Evolutionary conservation across 2,329 filamentous ascomycete genomes (phyloP), one percentile per base, ranked within the genome.

Genomic region (Purpureocillium lavendulum): DNA sequence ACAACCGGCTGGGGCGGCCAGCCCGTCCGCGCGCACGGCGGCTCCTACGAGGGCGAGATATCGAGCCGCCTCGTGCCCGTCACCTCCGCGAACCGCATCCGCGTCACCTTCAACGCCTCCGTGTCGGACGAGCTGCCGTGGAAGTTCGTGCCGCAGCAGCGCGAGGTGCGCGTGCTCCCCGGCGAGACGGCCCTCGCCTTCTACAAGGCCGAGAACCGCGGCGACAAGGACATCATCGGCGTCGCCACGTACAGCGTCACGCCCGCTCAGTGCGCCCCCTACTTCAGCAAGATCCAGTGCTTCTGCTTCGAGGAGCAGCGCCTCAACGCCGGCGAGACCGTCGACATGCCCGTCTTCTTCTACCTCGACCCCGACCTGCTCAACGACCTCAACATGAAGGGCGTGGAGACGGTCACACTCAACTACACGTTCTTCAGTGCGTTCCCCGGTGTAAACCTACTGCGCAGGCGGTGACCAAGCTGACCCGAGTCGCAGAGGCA

Each of bases 341-440:
- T 98, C 39, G 92, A 98, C 61, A 98, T 98, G 94, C 94, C 92
- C 0, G 94, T 98, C 1, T 98, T 98, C 64, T 98, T 98, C 66
- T 98, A 97, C 63, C 84, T 98, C 49, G 92, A 98, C 57, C 92
- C 92, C 1, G 92, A 97, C 57, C 82, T 98, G 66, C 73, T 90
- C 43, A 89, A 84, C 51, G 92, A 98, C 62, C 69, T 90, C 38
- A 89, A 84, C 48, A 97, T 96, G 90, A 86, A 77, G 64, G 85
- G 84, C 0, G 87, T 98, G 46, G 87, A 96, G 66, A 95, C 89
- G 2, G 88, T 98, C 40, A 98, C 92, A 28, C 64, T 98, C 55
- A 94, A 83, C 51, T 98, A 98, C 66, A 98, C 92, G 0, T 98
- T 98, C 60, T 98, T 98, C 62, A 98, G 88, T 94, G 69, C 70